Evolutionary conservation across 2,329 filamentous ascomycete species (phyloP).

Genomic region (Fusarium udum): DNA sequence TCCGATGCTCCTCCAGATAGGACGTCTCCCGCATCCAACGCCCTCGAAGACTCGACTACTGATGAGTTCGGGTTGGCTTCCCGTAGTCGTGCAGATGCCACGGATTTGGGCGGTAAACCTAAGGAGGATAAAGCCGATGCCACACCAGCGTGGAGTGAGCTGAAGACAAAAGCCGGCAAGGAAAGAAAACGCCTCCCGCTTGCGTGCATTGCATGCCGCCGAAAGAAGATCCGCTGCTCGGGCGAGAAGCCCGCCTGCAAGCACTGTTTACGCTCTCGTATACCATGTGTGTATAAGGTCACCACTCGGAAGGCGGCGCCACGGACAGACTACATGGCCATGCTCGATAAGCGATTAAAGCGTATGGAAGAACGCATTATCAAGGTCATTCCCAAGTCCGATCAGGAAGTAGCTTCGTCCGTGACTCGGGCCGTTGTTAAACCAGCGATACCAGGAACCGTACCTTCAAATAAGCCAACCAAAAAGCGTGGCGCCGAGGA

Average conservation of each 20-base stretch:
- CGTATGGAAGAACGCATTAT: constrained; percentile 98
- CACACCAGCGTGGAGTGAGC: constrained; percentile 78
- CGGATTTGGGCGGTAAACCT: constrained; percentile 61
- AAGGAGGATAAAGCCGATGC: constrained; percentile 69
- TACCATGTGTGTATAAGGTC: constrained; percentile 97
- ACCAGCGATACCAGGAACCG: constrained; percentile 71
- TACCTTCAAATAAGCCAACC: constrained; percentile 55
- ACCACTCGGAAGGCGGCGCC: constrained; percentile 94
- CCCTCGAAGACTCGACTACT: constrained; percentile 62
- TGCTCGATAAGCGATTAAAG: constrained; percentile 95
- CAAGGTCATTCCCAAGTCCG: constrained; percentile 90
- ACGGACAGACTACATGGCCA: constrained; percentile 97
- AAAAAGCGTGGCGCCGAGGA: constrained; percentile 90
- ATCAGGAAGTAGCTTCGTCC: constrained; percentile 71
- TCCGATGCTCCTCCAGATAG: constrained; percentile 58
- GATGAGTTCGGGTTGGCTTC: constrained; percentile 68
- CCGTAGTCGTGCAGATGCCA: constrained; percentile 59
- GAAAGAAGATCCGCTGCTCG: constrained; percentile 98
- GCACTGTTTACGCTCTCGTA: constrained; percentile 90
- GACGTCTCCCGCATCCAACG: constrained; percentile 55
- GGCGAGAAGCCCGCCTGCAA: constrained; percentile 98
- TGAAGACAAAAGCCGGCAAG: constrained; percentile 93
- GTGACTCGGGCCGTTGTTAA: constrained; percentile 87
- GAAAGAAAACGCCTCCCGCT: constrained; percentile 92
- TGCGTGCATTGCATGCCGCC: constrained; percentile 92